Base-by-base conservation (phyloP, 148 eudicot species). In the Dianthus caryophyllus region DNA sequence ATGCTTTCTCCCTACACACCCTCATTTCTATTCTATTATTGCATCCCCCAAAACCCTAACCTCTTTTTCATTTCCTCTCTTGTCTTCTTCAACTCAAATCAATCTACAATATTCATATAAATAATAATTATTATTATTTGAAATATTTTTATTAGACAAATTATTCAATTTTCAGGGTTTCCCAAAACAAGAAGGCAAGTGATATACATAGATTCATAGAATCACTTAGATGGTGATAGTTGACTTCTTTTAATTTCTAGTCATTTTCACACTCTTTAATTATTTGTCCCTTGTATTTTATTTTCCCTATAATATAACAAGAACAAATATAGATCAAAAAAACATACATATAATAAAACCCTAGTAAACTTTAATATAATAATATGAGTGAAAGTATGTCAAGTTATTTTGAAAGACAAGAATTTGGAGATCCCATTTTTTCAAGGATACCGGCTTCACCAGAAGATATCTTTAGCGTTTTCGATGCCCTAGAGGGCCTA, bases 401-500 rank as follows among this genome's bases (percentile, higher is more conserved):
- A 8, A 73, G 68, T 25, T 77, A 80, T n/a, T 73, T 85, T 20
- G 79, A 72, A 4, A 76, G 82, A 0, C 65, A 77, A 2, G 82
- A 73, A 16, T 72, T 83, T 6, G 75, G 80, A 8, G 75, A 67
- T 15, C 36, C 75, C 15, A 48, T 27, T 38, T 70, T 70, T 39
- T 41, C 68, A 22, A 74, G 69, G 18, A 61, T 75, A 0, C 65
- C 77, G 7, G 39, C 73, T 0, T 65, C 80, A 6, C 82, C 82
- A 10, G 84, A 84, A 9, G 85, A 86, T 10, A 71, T 86, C 29
- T 86, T 84, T 33, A 80, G 88, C 75, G 73, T 86, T 36, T 83
- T 86, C 31, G 87, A 84, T 47, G 80, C 75, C 21, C 70, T 85
- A 33, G 90, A 83, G 20, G 81, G 82, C 27, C 70, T 81, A 3